Evolutionary conservation across 768 basidiomycete species (phyloP).

Genomic region (Collybiopsis luxurians): DNA sequence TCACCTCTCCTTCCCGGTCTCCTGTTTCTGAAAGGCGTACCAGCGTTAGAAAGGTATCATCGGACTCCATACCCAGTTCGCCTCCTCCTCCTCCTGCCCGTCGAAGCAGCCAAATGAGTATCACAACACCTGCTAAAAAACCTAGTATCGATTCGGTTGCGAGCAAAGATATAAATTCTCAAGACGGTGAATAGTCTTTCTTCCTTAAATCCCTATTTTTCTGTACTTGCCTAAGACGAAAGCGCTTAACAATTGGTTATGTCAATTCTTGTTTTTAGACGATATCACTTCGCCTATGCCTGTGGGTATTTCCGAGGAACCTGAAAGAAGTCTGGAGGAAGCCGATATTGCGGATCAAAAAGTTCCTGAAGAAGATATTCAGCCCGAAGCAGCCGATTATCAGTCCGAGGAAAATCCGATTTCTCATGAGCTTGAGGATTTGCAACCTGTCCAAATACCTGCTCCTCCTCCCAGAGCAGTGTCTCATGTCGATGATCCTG

Average conservation of each 20-base stretch:
- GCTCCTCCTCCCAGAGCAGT: neutral
- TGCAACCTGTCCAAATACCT: neutral
- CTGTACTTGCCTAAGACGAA: slow-evolving; percentile 7
- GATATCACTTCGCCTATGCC: neutral
- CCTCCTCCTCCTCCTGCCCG: slow-evolving; percentile 2
- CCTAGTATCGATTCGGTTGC: slow-evolving; percentile 14
- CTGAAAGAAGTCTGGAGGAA: slow-evolving; percentile 3
- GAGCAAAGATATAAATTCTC: slow-evolving; percentile 11
- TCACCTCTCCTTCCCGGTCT: neutral
- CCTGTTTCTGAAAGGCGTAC: slow-evolving; percentile 1
- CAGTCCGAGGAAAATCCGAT: neutral
- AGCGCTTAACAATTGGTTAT: neutral
- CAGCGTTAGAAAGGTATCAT: neutral
- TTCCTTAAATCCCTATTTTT: slow-evolving; percentile 11
- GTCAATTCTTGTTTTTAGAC: neutral
- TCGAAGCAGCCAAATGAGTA: slow-evolving; percentile 2
- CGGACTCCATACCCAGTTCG: neutral
- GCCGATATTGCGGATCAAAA: slow-evolving; percentile 2
- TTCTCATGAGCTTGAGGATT: neutral
- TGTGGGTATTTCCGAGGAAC: slow-evolving; percentile 3
- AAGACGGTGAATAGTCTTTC: slow-evolving; percentile 27
- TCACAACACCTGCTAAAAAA: slow-evolving; percentile 18
- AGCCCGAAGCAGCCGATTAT: neutral
- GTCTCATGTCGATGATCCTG: neutral
- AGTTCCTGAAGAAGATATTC: neutral